Percentiles rank a stretch among this genome's conserved stretches.
These are phyloP conservation scores for Plasmodium fragile DNA, from an alignment of 169 alveolate genomes.

Conservation along the genomic window DNA sequence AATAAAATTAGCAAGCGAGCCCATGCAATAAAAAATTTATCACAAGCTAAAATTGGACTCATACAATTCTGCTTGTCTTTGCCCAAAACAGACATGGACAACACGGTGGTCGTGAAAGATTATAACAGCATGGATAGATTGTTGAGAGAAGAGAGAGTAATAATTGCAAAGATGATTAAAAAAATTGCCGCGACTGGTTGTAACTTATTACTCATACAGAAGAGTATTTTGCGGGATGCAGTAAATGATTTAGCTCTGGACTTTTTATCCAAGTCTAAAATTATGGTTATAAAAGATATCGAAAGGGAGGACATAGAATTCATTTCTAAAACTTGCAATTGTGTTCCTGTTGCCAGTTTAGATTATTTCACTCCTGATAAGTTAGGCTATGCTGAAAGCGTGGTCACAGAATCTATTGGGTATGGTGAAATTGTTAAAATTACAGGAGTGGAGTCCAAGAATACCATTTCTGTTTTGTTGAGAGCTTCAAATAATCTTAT, in stretches of 20 bases:
- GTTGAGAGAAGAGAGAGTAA: constrained; percentile 97
- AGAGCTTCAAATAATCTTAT: constrained; percentile 96
- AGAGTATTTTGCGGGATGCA: constrained; percentile 99
- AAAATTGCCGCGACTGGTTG: constrained; percentile 98
- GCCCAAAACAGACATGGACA: constrained; percentile 99
- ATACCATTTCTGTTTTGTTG: constrained; percentile 95
- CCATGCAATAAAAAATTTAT: constrained; percentile 96
- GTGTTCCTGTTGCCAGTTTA: constrained; percentile 97
- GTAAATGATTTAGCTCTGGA: constrained; percentile 97
- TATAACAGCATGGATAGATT: constrained; percentile 94
- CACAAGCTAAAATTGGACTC: constrained; percentile 97
- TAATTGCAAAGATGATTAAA: constrained; percentile 97
- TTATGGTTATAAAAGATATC: constrained; percentile 97
- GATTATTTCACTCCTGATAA: constrained; percentile 97
- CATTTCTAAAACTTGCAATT: constrained; percentile 93
- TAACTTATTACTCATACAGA: constrained; percentile 98
- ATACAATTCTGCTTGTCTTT: constrained; percentile 99
- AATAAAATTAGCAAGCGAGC: constrained; percentile 96
- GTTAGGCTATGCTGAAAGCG: constrained; percentile 96
- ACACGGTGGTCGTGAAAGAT: constrained; percentile 95
- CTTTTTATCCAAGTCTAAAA: constrained; percentile 97
- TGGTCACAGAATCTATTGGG: constrained; percentile 89
- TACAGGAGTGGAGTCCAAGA: constrained; percentile 96
- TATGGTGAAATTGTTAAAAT: constrained; percentile 94
- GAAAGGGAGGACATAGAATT: constrained; percentile 98